Base-by-base conservation (phyloP, 2,329 filamentous ascomycete genomes). In the Pseudogymnoascus sp. region DNA sequence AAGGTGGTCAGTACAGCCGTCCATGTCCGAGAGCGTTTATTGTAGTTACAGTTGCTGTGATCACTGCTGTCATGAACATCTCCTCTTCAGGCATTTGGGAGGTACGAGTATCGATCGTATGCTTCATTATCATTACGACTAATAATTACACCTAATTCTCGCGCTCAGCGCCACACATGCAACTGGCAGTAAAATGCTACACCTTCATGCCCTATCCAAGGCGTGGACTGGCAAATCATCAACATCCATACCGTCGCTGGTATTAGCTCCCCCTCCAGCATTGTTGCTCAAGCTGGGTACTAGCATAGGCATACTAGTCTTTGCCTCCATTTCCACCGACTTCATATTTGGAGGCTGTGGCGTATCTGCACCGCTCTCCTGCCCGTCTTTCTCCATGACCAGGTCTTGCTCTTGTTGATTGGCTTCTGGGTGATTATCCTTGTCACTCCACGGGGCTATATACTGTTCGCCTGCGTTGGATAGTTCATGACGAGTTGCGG, bases 331-430 rank as follows among this genome's bases (percentile, higher is more conserved):
- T 29, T 55, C 48, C 10, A 55, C 48, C 7, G 48, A 33, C 5
- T 33, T 55, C 29, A 13, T 9, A 15, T 7, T 29, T 12, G 29
- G 21, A 6, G 31, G 29, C 21, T 55, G 48, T 12, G 48, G 29
- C 9, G 29, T 55, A 15, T 55, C 48, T 3, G 13, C 21, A 21
- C 29, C 48, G 13, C 29, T 21, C 48, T 33, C 48, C 29, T 33
- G 48, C 48, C 48, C n/a, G 10, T 55, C 48, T 55, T 55, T 55
- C 29, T 55, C 48, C 48, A 55, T 55, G 15, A 35, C 15, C 21
- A 33, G n/a, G 29, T 35, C 48, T 17, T 55, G 48, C 25, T 29
- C 35, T 55, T 17, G 48, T 21, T 55, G 48, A 29, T 21, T 55
- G 29, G 7, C 15, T 55, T 33, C 29, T 9, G 29, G 17, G 15